phyloP scores from a whole-genome alignment of 495 filamentous ascomycete species.

The Xylaria castorea region DNA sequence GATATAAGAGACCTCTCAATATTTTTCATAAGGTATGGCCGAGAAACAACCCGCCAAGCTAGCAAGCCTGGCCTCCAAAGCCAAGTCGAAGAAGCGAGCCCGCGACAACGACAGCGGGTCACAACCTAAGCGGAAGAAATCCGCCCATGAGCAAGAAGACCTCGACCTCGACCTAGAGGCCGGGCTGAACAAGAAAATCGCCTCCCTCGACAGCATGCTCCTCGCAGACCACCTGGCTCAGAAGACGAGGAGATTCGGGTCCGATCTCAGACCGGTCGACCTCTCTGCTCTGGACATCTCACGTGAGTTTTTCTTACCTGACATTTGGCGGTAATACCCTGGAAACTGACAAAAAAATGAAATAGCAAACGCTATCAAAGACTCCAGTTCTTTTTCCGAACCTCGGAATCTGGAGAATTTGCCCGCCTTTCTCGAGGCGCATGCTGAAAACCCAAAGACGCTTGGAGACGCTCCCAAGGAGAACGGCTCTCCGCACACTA shows the following conservation, averaged over 20 bases:
- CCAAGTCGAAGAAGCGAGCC: conserved; percentile 49
- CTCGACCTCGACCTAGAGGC: conserved; percentile 64
- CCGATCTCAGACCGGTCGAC: conserved; percentile 80
- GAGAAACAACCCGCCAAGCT: neutral
- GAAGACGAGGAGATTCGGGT: conserved; percentile 76
- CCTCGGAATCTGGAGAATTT: conserved; percentile 70
- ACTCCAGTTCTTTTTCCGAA: conserved; percentile 76
- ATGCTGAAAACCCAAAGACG: conserved; percentile 59
- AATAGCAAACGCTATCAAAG: conserved; percentile 54
- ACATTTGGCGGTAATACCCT: neutral
- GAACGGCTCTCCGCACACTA: conserved; percentile 83
- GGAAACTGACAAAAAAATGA: neutral
- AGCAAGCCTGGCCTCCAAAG: conserved; percentile 26
- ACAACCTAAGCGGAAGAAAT: conserved; percentile 65
- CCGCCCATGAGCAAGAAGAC: conserved; percentile 61
- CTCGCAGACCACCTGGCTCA: conserved; percentile 89
- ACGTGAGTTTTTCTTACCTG: conserved; percentile 56
- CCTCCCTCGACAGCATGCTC: conserved; percentile 78
- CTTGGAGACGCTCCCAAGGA: conserved; percentile 68
- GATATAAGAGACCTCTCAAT: neutral
- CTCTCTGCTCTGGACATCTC: conserved; percentile 81
- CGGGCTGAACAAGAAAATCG: conserved; percentile 82
- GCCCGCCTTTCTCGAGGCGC: conserved; percentile 75
- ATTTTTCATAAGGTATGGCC: neutral
- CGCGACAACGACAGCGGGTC: conserved; percentile 43